phyloP scores from a whole-genome alignment of 208 protist species.

The Vickermania spadyakhi region DNA sequence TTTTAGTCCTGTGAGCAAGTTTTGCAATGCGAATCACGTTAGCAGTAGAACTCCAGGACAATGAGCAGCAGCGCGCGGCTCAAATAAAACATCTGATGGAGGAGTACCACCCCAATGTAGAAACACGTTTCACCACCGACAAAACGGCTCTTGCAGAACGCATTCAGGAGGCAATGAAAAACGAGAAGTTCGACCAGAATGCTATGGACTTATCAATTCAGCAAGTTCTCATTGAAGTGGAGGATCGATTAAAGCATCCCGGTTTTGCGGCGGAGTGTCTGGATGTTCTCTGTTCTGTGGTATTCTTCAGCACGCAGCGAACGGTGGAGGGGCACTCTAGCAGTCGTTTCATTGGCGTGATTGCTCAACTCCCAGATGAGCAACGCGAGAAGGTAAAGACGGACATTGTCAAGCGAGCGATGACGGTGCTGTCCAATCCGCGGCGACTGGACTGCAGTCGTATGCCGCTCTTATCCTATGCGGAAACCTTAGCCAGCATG shows the following conservation, averaged over 20 bases:
- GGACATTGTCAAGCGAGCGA: slow-evolving; percentile 62
- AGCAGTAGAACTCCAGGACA: slow-evolving; percentile 62
- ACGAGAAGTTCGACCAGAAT: slow-evolving; percentile 28
- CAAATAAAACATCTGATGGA: slow-evolving; percentile 45
- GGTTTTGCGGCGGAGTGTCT: slow-evolving; percentile 36
- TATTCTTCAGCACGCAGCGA: slow-evolving; percentile 59
- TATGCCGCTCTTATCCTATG: slow-evolving; percentile 58
- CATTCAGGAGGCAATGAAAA: slow-evolving; percentile 44
- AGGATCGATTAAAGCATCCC: slow-evolving; percentile 33
- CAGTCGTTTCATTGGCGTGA: slow-evolving; percentile 51
- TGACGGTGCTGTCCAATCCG: slow-evolving; percentile 53
- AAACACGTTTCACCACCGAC: slow-evolving; percentile 54
- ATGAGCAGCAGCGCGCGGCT: slow-evolving; percentile 32
- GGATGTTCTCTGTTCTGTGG: slow-evolving; percentile 49
- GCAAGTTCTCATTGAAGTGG: slow-evolving; percentile 42
- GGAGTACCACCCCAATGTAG: slow-evolving; percentile 12
- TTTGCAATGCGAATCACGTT: slow-evolving; percentile 65
- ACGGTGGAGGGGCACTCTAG: slow-evolving; percentile 39
- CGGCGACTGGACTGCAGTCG: slow-evolving; percentile 71
- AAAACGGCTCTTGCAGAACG: slow-evolving; percentile 32
- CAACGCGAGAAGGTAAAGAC: slow-evolving; percentile 25
- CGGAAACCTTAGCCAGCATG: slow-evolving; percentile 68
- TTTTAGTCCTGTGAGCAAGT: not conserved
- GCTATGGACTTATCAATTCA: not conserved
- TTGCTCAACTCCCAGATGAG: slow-evolving; percentile 43